phyloP scores from a whole-genome alignment of 2,329 filamentous ascomycete species.

The Chalara sp. region DNA sequence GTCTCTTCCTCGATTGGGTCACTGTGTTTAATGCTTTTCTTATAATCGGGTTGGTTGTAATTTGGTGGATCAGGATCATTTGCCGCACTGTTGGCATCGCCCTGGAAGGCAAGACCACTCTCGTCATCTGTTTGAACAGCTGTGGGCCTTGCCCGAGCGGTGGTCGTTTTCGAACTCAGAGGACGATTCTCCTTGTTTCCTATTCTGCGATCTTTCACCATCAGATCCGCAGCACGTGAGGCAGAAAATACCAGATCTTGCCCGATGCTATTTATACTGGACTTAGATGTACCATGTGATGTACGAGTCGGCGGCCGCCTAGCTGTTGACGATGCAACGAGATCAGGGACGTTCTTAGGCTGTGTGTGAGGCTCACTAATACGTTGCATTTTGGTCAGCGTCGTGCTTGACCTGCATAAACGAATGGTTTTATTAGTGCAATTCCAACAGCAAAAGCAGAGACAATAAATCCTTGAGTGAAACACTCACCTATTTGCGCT shows the following conservation, averaged over 20 bases:
- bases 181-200: constrained; percentile 25
- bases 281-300: not conserved
- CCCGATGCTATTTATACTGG: not conserved
- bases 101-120: too few relatives aligned
- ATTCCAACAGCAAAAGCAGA: not conserved
- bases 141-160: too few relatives aligned
- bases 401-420: not conserved
- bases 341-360: not conserved
- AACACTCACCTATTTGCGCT: constrained; percentile 9
- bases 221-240: not conserved
- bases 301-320: not conserved
- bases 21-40: too few relatives aligned
- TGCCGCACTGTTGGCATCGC: too few relatives aligned
- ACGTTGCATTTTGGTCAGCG: not conserved
- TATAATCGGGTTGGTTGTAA: too few relatives aligned
- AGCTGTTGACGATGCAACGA: not conserved
- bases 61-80: too few relatives aligned
- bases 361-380: not conserved
- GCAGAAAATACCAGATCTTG: not conserved
- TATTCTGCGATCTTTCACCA: not conserved
- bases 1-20: not conserved
- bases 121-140: too few relatives aligned
- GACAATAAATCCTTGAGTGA: not conserved
- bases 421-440: not conserved
- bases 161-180: not conserved